Evolutionary conservation across 192 early-diverging fungal species (phyloP), one percentile per base, ranked within the genome.

Genomic region (Glomus cerebriforme): DNA sequence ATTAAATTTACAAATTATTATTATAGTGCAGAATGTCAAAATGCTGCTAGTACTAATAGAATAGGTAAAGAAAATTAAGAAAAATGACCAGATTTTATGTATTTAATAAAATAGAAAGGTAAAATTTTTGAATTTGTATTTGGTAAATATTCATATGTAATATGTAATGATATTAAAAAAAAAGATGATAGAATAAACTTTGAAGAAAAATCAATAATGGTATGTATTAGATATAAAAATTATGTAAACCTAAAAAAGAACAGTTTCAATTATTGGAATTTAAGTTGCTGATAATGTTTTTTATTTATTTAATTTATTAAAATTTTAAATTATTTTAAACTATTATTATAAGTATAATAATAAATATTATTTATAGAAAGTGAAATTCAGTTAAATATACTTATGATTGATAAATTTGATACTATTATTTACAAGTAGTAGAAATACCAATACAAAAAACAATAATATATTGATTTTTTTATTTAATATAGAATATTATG

Each of bases 41-140:
- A 63, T 29, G 9, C 29, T 2, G 75, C 75, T 49, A 77, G 63
- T 29, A 22, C 32, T 17, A 31, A 77, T 47, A 64, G 64, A 66
- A 77, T 0, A 49, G 63, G 12, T 13, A 59, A 49, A 24, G 43
- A 59, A 24, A 60, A 75, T 19, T 31, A 39, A 22, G 59, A 1
- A 27, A 77, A 77, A 77, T 1, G 26, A 9, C 75, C 75, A 60
- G 63, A 77, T 67, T 2, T 77, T 13, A 77, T 77, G 43, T 77
- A 45, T 37, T 29, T 77, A 8, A 39, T 8, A 22, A 32, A 66
- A 47, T 10, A 32, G 5, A 31, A 54, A 47, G 13, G 43, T 6
- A 77, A 62, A 37, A 13, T 66, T n/a, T 77, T 49, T 67, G 64
- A 77, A 66, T 43, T 77, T 3, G 49, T 77, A 3, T 77, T 47